Percentiles rank a stretch among this genome's conserved stretches.
Evolutionary conservation across 106 monocot species (phyloP).

Genomic region (Apostasia shenzhenica): DNA sequence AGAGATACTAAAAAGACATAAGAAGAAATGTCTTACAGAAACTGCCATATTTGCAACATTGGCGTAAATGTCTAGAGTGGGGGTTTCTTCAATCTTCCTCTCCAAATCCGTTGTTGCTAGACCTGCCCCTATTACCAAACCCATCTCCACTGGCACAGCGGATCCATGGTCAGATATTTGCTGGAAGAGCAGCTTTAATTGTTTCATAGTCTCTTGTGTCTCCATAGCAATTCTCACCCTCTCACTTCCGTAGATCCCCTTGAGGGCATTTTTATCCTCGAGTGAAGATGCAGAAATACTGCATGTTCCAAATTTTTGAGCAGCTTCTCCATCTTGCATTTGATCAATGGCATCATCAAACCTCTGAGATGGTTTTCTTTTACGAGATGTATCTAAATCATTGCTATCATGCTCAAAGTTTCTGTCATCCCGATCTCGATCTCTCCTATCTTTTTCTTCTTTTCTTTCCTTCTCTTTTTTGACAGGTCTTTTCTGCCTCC

Average conservation of each 20-base stretch:
- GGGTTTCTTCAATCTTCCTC: no score
- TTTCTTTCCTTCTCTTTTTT: conserved; percentile 84
- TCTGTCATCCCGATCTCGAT: conserved; percentile 62
- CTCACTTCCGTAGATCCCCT: conserved; percentile 14
- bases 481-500: conserved; percentile 41
- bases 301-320: conserved; percentile 50
- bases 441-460: conserved; percentile 61
- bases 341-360: conserved; percentile 38
- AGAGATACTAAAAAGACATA: no score
- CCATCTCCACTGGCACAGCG: no score
- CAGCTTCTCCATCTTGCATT: conserved; percentile 35
- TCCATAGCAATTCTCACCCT: no score
- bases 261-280: conserved; percentile 78
- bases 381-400: conserved; percentile 37
- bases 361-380: conserved; percentile 47
- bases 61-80: no score
- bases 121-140: no score
- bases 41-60: no score
- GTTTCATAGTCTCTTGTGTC: no score
- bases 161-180: no score
- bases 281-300: conserved; percentile 55
- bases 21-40: no score
- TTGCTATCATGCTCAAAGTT: conserved; percentile 61
- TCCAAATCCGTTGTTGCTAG: no score
- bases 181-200: no score